Evolutionary conservation across 2,329 filamentous ascomycete species (phyloP), one percentile per base, ranked within the genome.

Genomic region (Neofusicoccum ribis): DNA sequence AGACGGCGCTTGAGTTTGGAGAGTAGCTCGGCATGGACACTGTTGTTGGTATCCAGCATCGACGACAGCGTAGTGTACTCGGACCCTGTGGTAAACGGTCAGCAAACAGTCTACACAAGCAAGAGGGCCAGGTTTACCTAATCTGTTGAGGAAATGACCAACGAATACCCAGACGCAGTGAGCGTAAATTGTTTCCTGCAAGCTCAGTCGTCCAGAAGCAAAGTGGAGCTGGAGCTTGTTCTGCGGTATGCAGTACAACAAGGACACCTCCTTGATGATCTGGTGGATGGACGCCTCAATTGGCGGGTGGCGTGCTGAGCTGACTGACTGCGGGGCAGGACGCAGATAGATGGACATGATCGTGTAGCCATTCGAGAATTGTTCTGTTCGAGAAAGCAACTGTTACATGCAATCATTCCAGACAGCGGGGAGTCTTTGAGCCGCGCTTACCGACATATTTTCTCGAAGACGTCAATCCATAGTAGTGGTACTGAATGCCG

Each of bases 101-200:
- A 46, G 43, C 12, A 14, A 31, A 7, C n/a, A 39, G n/a, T 23
- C 5, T 20, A 8, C 15, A 20, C 4, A 12, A 4, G 9, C 37
- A 17, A 15, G 15, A 39, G 6, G 1, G 15, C 12, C 15, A 20
- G 20, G 31, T 37, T 31, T 52, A 65, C 63, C 94, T 17, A 99
- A 86, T 68, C 95, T 90, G 83, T 99, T 99, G 71, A 99, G 84
- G 85, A 99, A 99, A 80, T 99, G 95, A 75, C 96, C 93, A 43
- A 97, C 91, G 74, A 97, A 99, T 37, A 98, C 93, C 91, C 94
- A 97, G 6, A 96, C 92, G 76, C 92, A 97, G 81, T 99, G 95
- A 34, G 93, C 93, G 76, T 99, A 99, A 73, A 97, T 93, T 12
- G 94, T 93, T 81, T 99, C 95, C 78, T 99, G 95, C 60, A 99